phyloP scores from a whole-genome alignment of 495 filamentous ascomycete genomes.

The Neurospora sp. region DNA sequence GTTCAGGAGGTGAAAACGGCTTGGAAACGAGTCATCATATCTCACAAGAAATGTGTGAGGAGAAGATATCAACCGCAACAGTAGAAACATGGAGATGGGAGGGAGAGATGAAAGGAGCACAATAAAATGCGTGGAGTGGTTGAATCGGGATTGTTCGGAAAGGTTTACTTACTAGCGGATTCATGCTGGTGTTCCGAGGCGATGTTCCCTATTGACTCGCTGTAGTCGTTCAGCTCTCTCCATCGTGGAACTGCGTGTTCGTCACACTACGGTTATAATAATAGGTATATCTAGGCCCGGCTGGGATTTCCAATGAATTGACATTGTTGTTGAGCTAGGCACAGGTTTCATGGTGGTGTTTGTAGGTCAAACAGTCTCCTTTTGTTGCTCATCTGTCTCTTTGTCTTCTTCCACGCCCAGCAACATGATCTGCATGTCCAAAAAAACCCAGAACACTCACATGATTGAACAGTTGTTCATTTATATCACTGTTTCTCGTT shows the following conservation, averaged over 20 bases:
- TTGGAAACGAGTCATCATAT: neutral
- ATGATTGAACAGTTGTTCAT: neutral
- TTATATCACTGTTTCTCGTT: conserved; percentile 46
- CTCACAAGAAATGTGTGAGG: neutral
- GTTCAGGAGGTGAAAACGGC: neutral
- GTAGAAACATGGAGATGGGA: neutral
- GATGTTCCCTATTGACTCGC: neutral
- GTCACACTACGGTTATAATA: neutral
- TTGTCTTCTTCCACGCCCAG: neutral
- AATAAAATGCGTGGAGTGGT: neutral
- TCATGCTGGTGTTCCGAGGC: neutral
- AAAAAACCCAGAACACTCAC: neutral
- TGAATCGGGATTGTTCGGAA: neutral
- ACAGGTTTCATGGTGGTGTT: neutral
- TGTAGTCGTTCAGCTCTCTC: neutral
- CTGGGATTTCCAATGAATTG: neutral
- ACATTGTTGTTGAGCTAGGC: neutral
- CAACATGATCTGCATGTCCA: neutral
- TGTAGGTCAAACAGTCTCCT: neutral
- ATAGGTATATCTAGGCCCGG: neutral
- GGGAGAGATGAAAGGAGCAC: neutral
- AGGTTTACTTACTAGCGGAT: neutral
- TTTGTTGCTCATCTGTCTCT: neutral
- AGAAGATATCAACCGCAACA: neutral
- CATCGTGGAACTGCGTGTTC: neutral